Evolutionary conservation across 73 alveolate genomes (phyloP).

Genomic region (Blepharisma japonicum): DNA sequence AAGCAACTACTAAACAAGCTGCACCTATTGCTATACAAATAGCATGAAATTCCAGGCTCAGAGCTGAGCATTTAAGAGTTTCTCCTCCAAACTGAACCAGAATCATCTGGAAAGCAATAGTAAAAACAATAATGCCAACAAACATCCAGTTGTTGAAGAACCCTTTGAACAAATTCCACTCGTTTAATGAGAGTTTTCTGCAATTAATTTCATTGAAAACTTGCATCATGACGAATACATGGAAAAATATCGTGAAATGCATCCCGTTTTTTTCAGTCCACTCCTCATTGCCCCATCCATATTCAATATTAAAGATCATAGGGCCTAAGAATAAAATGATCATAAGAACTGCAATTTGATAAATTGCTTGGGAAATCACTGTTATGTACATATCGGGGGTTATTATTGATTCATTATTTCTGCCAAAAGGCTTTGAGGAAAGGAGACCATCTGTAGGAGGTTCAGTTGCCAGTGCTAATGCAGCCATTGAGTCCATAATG

Average conservation of each 20-base stretch:
- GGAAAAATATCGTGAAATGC: slow-evolving; percentile 74
- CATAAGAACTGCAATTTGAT: slow-evolving; percentile 69
- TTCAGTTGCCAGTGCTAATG: slow-evolving; percentile 93
- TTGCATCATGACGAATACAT: slow-evolving; percentile 66
- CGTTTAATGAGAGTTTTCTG: slow-evolving; percentile 45
- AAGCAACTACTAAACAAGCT: neutral
- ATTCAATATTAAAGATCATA: slow-evolving; percentile 17
- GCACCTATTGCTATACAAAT: slow-evolving; percentile 60
- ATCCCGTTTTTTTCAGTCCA: slow-evolving; percentile 54
- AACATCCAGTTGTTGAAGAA: slow-evolving; percentile 27
- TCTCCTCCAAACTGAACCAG: slow-evolving; percentile 78
- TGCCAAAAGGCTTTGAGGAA: slow-evolving; percentile 73
- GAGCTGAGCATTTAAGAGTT: slow-evolving; percentile 65
- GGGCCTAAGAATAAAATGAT: slow-evolving; percentile 57
- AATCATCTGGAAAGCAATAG: slow-evolving; percentile 59
- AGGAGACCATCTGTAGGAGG: slow-evolving; percentile 84
- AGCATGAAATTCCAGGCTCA: slow-evolving; percentile 53
- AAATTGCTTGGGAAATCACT: slow-evolving; percentile 74
- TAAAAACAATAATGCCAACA: slow-evolving; percentile 32
- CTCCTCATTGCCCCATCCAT: slow-evolving; percentile 45
- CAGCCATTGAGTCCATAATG: slow-evolving; percentile 84
- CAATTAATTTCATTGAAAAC: slow-evolving; percentile 73
- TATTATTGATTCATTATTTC: slow-evolving; percentile 81
- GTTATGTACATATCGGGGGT: slow-evolving; percentile 90
- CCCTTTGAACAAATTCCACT: slow-evolving; percentile 23